Evolutionary conservation across 78 protist genomes (phyloP).

Genomic region (Dictyostelium capitatum): DNA sequence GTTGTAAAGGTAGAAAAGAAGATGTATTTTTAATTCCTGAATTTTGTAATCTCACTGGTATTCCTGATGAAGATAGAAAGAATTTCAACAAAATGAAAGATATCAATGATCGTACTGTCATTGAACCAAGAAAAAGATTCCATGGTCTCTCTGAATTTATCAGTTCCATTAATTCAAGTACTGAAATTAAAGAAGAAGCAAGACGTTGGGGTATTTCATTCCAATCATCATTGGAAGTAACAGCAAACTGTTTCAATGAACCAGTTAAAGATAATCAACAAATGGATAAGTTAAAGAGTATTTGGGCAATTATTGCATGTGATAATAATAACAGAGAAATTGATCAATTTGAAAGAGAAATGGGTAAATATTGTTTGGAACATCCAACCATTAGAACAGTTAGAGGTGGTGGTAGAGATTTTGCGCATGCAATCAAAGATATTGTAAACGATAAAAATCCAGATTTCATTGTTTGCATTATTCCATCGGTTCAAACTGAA

Average conservation of each 20-base stretch:
- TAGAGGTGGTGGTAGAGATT: background rate
- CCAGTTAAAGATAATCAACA: background rate
- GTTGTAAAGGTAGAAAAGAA: constrained; percentile 10
- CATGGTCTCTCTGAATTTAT: background rate
- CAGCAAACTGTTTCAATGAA: background rate
- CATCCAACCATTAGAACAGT: background rate
- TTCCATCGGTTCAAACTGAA: background rate
- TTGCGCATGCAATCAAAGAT: background rate
- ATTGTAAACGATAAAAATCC: background rate
- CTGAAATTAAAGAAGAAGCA: background rate
- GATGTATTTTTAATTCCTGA: constrained; percentile 35
- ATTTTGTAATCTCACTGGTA: constrained; percentile 36
- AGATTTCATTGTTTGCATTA: background rate
- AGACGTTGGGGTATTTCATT: constrained; percentile 22
- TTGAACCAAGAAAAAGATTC: constrained; percentile 1
- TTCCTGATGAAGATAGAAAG: background rate
- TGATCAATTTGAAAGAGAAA: background rate
- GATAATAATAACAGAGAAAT: background rate
- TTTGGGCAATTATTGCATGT: background rate
- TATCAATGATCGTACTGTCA: background rate
- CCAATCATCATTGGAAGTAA: background rate
- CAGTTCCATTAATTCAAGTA: background rate
- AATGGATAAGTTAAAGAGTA: background rate
- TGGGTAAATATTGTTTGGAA: background rate
- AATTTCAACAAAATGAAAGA: background rate